Percentiles rank a stretch among this genome's conserved stretches.
Evolutionary conservation across 2,329 filamentous ascomycete species (phyloP).

Genomic region (Talaromyces sp.): DNA sequence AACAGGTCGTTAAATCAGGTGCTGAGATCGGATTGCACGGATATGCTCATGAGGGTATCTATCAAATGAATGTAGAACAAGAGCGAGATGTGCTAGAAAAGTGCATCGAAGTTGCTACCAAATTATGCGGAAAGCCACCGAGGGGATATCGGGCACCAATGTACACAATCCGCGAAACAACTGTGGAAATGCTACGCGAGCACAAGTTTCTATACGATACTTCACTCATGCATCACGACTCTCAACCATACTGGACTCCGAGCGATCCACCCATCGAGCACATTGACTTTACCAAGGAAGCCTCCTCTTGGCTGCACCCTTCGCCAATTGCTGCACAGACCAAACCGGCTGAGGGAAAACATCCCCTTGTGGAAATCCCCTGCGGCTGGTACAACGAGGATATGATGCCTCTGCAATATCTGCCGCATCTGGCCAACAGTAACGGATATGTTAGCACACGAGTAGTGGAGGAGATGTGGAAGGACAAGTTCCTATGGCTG

Average conservation of each 20-base stretch:
- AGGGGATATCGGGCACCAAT: conserved; percentile 52
- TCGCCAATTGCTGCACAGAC: conserved; percentile 27
- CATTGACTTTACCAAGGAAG: conserved; percentile 39
- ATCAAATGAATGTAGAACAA: conserved; percentile 45
- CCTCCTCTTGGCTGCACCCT: conserved; percentile 49
- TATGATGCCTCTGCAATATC: conserved; percentile 50
- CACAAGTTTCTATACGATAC: conserved; percentile 52
- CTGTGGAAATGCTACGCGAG: conserved; percentile 48
- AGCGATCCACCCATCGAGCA: conserved; percentile 37
- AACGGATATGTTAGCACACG: conserved; percentile 49
- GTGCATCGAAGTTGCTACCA: conserved; percentile 44
- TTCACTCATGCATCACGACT: conserved; percentile 51
- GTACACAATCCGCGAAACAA: conserved; percentile 51
- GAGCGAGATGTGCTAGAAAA: conserved; percentile 50
- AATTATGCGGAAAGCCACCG: conserved; percentile 44
- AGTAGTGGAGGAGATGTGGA: conserved; percentile 52
- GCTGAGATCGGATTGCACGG: conserved; percentile 41
- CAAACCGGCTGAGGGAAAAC: conserved; percentile 22
- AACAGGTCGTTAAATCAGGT: conserved; percentile 39
- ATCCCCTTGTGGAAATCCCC: conserved; percentile 47
- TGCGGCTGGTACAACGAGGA: conserved; percentile 54
- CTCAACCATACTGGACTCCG: conserved; percentile 49
- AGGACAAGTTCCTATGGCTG: conserved; percentile 46
- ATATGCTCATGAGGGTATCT: conserved; percentile 35
- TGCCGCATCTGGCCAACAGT: conserved; percentile 45